Base-by-base conservation (phyloP, 2,329 filamentous ascomycete species). In the Blastomyces parvus region DNA sequence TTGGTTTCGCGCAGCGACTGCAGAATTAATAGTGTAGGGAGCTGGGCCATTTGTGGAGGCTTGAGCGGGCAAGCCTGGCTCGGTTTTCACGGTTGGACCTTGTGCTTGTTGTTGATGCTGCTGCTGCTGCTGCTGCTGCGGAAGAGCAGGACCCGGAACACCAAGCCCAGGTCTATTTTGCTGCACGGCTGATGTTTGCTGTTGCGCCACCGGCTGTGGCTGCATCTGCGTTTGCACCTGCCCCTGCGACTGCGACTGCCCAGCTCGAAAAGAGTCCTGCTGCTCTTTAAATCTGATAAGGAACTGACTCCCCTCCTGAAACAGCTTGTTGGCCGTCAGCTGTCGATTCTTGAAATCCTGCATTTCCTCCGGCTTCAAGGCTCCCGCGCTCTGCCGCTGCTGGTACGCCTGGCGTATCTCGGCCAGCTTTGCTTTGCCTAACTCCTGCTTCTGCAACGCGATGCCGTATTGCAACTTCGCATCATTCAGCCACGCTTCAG, bases 231-330 rank as follows among this genome's bases (percentile, higher is more conserved):
- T 68, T 42, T 69, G 69, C 50, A 68, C 69, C 46, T 74, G 72
- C 38, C 33, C 33, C n/a, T n/a, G n/a, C n/a, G 70, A 70, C 42
- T 69, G 70, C 56, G 74, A 73, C 62, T 75, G 73, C 63, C 76
- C 73, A 7, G 69, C 67, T 62, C 73, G 78, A 67, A 80, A 79
- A 52, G 68, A 72, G 61, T 80, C 77, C 66, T 81, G 79, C 65
- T 81, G 79, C 52, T 79, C 76, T 61, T 77, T 78, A 71, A 81
- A 81, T 63, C 80, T 80, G 48, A 71, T 74, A 64, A 81, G 68
- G 64, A 80, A 80, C 14, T 77, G 76, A 55, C 72, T 76, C n/a
- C 77, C 77, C 65, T 80, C 78, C 38, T 74, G 73, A 62, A 70
- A 74, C 9, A 77, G 69, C 63, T 76, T 78, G 62, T 78, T 74